These are phyloP conservation scores for Vitis rotundifolia DNA, from an alignment of 164 flowering plant species.

Conservation along the genomic window DNA sequence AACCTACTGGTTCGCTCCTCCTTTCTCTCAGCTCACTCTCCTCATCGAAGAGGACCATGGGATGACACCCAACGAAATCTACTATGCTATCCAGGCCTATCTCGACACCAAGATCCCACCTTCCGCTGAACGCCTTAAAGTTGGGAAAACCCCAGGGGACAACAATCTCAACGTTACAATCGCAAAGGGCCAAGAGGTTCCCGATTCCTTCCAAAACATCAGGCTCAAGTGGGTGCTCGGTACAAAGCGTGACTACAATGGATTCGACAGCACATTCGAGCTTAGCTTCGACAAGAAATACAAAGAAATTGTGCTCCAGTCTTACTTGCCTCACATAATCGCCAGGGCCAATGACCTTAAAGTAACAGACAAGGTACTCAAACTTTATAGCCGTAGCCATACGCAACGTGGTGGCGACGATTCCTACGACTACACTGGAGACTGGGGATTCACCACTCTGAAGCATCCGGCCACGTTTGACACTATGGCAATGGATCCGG, in stretches of 20 bases:
- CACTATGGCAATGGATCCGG: slow-evolving; percentile 52
- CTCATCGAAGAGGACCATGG: neutral
- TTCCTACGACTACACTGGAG: too few relatives aligned
- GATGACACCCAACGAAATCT: neutral
- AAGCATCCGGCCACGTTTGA: slow-evolving; percentile 61
- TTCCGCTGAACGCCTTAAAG: neutral
- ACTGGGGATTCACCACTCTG: slow-evolving; percentile 39
- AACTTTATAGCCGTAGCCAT: slow-evolving; percentile 23
- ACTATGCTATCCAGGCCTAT: slow-evolving; percentile 1
- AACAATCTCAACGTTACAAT: neutral
- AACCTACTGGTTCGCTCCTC: too few relatives aligned
- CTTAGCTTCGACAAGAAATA: slow-evolving; percentile 2
- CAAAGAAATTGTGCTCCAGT: slow-evolving; percentile 3
- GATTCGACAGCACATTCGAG: neutral
- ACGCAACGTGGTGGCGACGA: neutral
- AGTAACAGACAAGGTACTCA: slow-evolving; percentile 30
- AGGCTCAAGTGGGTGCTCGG: neutral
- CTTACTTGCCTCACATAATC: slow-evolving; percentile 36
- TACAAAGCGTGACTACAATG: neutral
- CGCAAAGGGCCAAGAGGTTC: neutral
- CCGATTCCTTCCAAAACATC: neutral
- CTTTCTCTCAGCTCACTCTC: neutral
- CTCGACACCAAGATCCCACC: neutral
- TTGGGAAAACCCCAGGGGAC: neutral
- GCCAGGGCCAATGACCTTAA: slow-evolving; percentile 22